These are phyloP conservation scores for Scleroderma citrinum DNA, from an alignment of 768 basidiomycete species.

Conservation along the genomic window DNA sequence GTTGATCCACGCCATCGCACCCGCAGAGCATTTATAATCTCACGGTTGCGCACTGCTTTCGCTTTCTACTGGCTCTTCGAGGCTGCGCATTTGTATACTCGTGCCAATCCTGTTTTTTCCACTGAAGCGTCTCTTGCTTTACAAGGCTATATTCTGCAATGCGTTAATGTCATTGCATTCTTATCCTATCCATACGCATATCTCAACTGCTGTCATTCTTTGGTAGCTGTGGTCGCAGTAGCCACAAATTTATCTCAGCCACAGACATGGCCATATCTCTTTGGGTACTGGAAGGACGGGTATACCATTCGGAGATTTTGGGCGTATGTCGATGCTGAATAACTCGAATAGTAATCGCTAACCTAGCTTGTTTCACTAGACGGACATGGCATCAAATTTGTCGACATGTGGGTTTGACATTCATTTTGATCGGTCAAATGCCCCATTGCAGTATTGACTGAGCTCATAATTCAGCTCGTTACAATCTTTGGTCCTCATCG, in stretches of 20 bases:
- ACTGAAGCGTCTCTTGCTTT: neutral
- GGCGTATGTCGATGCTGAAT: neutral
- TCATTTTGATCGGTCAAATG: neutral
- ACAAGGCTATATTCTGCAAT: neutral
- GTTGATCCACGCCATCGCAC: too few relatives aligned
- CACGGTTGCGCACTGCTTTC: neutral
- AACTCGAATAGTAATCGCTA: neutral
- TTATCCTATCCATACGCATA: neutral
- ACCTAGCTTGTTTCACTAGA: neutral
- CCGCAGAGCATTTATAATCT: too few relatives aligned
- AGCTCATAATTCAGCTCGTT: neutral
- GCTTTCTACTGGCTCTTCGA: neutral
- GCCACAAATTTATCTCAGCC: neutral
- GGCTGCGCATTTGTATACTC: neutral
- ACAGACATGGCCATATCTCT: neutral
- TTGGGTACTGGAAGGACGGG: neutral
- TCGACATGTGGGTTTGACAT: neutral
- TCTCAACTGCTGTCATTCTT: neutral
- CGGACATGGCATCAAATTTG: neutral
- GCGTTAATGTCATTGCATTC: neutral
- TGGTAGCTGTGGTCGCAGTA: neutral
- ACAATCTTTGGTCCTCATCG: neutral
- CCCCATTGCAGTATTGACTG: neutral
- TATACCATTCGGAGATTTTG: neutral
- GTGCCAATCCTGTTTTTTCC: constrained; percentile 1